A percentile compares a stretch with the other conserved stretches of the same genome.
Conservation (phyloP, 2,329 filamentous ascomycete genomes). For the Aspergillus viridinutans region DNA sequence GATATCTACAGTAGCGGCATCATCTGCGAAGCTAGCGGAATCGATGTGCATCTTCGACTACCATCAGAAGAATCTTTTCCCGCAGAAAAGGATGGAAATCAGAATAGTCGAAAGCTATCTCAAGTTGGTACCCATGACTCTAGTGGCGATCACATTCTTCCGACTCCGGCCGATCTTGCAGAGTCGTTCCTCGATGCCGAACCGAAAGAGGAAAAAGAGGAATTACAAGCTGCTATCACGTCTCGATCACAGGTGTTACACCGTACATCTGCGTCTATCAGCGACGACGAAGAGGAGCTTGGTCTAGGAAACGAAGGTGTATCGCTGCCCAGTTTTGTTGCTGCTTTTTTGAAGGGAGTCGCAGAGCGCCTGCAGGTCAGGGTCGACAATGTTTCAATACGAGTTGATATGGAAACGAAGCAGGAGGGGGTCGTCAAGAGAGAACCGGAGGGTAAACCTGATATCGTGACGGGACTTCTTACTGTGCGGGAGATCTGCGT, state of each 20-base stretch:
- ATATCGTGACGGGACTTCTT: slow-evolving; percentile 34
- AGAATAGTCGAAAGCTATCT: slow-evolving; percentile 6
- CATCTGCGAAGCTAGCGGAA: slow-evolving; percentile 72
- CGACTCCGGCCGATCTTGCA: slow-evolving; percentile 56
- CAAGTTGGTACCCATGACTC: slow-evolving; percentile 22
- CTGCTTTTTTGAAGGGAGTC: slow-evolving; percentile 56
- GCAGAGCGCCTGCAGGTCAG: slow-evolving; percentile 54
- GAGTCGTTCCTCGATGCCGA: slow-evolving; percentile 58
- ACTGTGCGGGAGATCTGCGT: slow-evolving; percentile 33
- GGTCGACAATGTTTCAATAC: slow-evolving; percentile 50
- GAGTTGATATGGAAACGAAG: slow-evolving; percentile 47
- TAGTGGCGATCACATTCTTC: slow-evolving; percentile 36
- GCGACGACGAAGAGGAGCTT: slow-evolving; percentile 48
- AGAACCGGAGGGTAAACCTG: slow-evolving; percentile 32
- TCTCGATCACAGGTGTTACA: slow-evolving; percentile 50
- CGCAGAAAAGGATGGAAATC: slow-evolving; percentile 28
- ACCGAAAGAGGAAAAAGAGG: slow-evolving; percentile 52
- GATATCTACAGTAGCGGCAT: slow-evolving; percentile 86
- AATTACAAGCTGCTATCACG: slow-evolving; percentile 55
- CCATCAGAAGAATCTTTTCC: slow-evolving; percentile 37
- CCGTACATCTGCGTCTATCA: slow-evolving; percentile 45
- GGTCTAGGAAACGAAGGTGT: slow-evolving; percentile 51
- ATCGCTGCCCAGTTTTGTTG: slow-evolving; percentile 56
- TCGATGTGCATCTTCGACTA: slow-evolving; percentile 66
- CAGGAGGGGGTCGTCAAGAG: slow-evolving; percentile 35